Evolutionary conservation across 2,329 filamentous ascomycete species (phyloP).

Genomic region (Ceratocystis smalleyi): DNA sequence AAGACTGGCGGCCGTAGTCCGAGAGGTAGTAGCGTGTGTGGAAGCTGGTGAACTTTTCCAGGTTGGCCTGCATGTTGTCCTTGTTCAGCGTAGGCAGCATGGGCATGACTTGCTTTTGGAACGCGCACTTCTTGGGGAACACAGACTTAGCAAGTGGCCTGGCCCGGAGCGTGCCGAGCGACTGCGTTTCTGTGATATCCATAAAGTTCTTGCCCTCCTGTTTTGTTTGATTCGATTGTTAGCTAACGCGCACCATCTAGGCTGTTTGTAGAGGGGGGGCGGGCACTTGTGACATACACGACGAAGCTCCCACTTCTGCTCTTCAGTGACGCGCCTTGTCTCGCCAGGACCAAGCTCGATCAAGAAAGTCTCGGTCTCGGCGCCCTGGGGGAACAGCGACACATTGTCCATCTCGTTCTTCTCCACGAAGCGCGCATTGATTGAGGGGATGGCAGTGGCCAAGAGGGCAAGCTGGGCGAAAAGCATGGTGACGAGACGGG

Average conservation of each 20-base stretch:
- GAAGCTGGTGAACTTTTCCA: constrained; percentile 65
- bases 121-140: constrained; percentile 51
- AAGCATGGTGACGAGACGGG: constrained; percentile 31
- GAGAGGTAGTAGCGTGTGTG: constrained; percentile 74
- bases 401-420: constrained; percentile 31
- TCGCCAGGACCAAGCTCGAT: constrained; percentile 76
- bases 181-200: constrained; percentile 68
- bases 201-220: constrained; percentile 80
- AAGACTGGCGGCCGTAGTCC: constrained; percentile 64
- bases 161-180: constrained; percentile 30
- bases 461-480: constrained; percentile 37
- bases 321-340: constrained; percentile 76
- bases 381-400: constrained; percentile 31
- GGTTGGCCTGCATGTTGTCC: constrained; percentile 58
- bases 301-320: constrained; percentile 85
- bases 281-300: constrained; percentile 39
- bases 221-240: constrained; percentile 24
- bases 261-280: background rate
- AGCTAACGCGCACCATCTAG: too few species aligned
- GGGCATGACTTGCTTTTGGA: constrained; percentile 50
- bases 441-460: constrained; percentile 38
- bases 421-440: constrained; percentile 42
- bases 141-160: constrained; percentile 27
- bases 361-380: constrained; percentile 43
- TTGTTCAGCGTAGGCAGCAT: constrained; percentile 57